Base-by-base conservation (phyloP, 495 filamentous ascomycete species). In the Aspergillus ostianus region DNA sequence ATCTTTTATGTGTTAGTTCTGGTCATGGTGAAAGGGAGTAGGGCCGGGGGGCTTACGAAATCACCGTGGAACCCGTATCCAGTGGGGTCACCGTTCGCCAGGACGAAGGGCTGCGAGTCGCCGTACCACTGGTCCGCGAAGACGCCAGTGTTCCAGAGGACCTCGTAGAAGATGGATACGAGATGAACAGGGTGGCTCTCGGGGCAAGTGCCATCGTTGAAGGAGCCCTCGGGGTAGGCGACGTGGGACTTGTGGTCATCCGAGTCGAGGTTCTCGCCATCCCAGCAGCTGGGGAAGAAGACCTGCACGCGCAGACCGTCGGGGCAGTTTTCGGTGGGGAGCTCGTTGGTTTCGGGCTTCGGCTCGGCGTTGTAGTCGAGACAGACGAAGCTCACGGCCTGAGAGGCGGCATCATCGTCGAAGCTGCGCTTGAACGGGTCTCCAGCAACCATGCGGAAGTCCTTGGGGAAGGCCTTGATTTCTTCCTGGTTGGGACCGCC, bases 371-470 rank as follows among this genome's bases (percentile, higher is more conserved):
- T 29, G 23, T 62, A 62, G 27, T 62, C 32, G 0, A 62, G 54
- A 26, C 59, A 62, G 12, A 49, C 48, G 44, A 47, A 62, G 54
- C 48, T 57, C n/a, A 32, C 12, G 1, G 59, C 59, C 8, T 56
- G 29, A 2, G 59, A 49, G 27, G 30, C 23, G n/a, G 20, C 19
- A 4, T 48, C 53, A 4, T 36, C 59, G 6, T 57, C 48, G 36
- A 30, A 57, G 51, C 41, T 41, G 6, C 59, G 54, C 12, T 57
- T 29, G 29, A 57, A 36, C 4, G 54, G 54, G 65, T 88, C 77
- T 44, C 90, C 90, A 47, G 86, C 80, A 17, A 92, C 63, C 87
- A 93, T 92, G 60, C 88, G 89, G 69, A 90, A 88, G 26, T 84
- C 86, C 15, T 77, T 65, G 1, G 90, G 90, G 75, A 91, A 92